Conservation (phyloP, 768 basidiomycete genomes). For the Russula sp. region DNA sequence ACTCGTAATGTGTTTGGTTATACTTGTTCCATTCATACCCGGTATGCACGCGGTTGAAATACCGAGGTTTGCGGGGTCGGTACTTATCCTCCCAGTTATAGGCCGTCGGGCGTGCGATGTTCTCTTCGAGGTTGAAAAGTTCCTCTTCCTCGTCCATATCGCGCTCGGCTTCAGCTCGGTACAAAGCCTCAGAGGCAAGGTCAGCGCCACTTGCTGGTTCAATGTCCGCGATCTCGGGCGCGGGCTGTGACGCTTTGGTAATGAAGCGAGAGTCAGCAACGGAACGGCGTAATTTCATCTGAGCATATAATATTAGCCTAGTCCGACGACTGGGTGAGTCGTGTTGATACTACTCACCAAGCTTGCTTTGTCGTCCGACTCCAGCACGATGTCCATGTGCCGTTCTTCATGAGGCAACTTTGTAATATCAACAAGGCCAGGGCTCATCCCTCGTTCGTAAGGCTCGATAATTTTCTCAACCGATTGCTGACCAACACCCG, state of each 20-base stretch:
- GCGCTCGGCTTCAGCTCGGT: constrained; percentile 84
- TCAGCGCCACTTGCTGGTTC: constrained; percentile 60
- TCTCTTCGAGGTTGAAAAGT: constrained; percentile 89
- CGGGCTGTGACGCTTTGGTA: constrained; percentile 58
- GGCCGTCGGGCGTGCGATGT: constrained; percentile 69
- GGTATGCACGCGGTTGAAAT: constrained; percentile 98
- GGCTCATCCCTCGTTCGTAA: constrained; percentile 85
- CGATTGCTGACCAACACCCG: constrained; percentile 30
- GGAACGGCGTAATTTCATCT: constrained; percentile 74
- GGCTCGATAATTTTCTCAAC: constrained; percentile 61
- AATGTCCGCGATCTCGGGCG: constrained; percentile 48
- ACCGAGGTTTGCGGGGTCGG: constrained; percentile 91
- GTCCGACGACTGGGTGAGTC: not conserved
- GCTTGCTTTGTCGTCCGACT: constrained; percentile 51
- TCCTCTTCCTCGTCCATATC: constrained; percentile 96
- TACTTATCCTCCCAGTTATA: constrained; percentile 99
- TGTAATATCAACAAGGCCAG: constrained; percentile 62
- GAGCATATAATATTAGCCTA: constrained; percentile 4
- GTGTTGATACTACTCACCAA: constrained; percentile 34
- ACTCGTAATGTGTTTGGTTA: constrained; percentile 99
- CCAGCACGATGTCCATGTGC: constrained; percentile 68
- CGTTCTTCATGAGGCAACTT: constrained; percentile 70
- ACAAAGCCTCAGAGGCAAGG: constrained; percentile 83
- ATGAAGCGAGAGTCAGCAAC: constrained; percentile 87
- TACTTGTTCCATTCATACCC: constrained; percentile 99